phyloP scores from a whole-genome alignment of 164 flowering plant genomes.

The Berberis thunbergii region DNA sequence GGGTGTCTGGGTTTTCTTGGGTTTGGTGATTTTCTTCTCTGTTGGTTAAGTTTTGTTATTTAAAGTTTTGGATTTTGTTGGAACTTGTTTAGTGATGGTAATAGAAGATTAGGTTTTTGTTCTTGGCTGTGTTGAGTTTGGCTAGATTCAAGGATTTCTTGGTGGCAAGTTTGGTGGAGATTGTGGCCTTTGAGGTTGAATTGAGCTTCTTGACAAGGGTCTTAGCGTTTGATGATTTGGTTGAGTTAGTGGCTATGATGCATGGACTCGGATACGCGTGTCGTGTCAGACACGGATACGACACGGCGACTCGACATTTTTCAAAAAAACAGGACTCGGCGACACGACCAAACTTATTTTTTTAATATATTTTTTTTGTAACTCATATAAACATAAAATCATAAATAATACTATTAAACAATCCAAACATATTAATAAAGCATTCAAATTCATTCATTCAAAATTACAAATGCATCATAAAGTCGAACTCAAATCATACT shows the following conservation, averaged over 20 bases:
- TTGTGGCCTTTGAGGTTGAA: conserved; percentile 25
- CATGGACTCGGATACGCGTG: no score
- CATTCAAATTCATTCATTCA: no score
- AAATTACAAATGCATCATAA: no score
- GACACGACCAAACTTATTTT: no score
- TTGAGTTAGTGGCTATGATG: conserved; percentile 20
- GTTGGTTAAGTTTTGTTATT: background rate
- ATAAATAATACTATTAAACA: no score
- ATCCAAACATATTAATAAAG: no score
- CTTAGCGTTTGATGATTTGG: conserved; percentile 16
- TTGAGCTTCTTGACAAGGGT: conserved; percentile 41
- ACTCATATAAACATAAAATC: no score
- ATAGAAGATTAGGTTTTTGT: conserved; percentile 37
- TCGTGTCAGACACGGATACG: no score
- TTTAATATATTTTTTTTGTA: no score
- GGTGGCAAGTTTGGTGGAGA: conserved; percentile 13
- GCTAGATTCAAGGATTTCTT: conserved; percentile 51
- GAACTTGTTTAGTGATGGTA: conserved; percentile 15
- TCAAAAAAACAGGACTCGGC: no score
- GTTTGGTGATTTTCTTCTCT: conserved; percentile 10
- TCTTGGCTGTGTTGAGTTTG: conserved; percentile 29
- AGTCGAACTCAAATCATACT: no score
- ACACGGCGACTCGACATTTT: no score
- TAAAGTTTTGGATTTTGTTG: conserved; percentile 3
- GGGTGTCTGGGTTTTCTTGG: conserved; percentile 14